Conservation (phyloP, 2,329 filamentous ascomycete species). For the Elsinoe ampelina region DNA sequence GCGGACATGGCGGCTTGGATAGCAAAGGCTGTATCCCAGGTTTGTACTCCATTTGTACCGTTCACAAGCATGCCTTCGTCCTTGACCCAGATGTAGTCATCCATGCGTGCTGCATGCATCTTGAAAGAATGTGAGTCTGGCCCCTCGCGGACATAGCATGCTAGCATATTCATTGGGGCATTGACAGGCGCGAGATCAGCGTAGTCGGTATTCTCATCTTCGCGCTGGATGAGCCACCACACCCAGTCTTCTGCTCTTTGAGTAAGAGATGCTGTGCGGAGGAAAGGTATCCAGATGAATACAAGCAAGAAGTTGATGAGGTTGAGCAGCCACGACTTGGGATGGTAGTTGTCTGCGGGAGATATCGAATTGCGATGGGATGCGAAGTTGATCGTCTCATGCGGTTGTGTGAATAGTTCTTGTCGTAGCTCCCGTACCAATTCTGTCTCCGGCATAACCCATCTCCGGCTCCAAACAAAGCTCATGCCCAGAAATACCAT, state of each 20-base stretch:
- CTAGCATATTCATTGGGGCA: constrained; percentile 79
- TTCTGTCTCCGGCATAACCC: constrained; percentile 56
- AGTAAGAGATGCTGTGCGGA: constrained; percentile 58
- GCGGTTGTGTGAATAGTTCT: constrained; percentile 74
- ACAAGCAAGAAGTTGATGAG: constrained; percentile 67
- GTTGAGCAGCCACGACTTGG: constrained; percentile 78
- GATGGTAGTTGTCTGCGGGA: constrained; percentile 77
- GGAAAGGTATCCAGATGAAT: constrained; percentile 69
- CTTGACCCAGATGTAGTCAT: constrained; percentile 88
- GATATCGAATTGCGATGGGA: constrained; percentile 75
- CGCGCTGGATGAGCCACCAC: constrained; percentile 76
- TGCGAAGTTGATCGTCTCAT: constrained; percentile 67
- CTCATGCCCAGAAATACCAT: constrained; percentile 91
- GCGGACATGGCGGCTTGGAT: constrained; percentile 75
- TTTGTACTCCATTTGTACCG: constrained; percentile 95
- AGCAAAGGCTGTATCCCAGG: constrained; percentile 88
- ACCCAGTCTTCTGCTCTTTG: constrained; percentile 69
- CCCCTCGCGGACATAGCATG: constrained; percentile 76
- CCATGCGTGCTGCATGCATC: constrained; percentile 68
- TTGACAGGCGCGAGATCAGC: constrained; percentile 82
- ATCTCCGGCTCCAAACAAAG: constrained; percentile 76
- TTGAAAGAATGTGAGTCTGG: constrained; percentile 61
- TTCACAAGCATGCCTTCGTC: constrained; percentile 88
- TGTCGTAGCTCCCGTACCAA: constrained; percentile 63
- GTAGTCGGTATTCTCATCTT: constrained; percentile 88